Base-by-base conservation (phyloP, 805 yeast genomes). In the Yueomyces sinensis region DNA sequence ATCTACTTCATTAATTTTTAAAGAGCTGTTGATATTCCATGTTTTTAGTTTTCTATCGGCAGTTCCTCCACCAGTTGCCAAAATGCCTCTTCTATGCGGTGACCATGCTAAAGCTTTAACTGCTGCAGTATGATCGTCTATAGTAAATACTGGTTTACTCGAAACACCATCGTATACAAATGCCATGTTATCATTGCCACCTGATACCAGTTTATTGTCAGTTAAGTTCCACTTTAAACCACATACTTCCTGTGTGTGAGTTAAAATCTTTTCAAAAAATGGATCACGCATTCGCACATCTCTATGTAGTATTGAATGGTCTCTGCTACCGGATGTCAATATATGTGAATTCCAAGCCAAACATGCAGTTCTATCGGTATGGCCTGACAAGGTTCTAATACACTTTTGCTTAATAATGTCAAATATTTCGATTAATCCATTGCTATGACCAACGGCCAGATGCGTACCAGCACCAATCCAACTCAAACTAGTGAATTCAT, bases 21-120 rank as follows among this genome's bases (percentile, higher is more conserved):
- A 54, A 1, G 95, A 95, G 6, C 80, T 82, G 31, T 76, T 59
- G 0, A 94, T 80, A 54, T 87, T 91, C 97, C 97, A 91, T 17
- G 86, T 74, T 55, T 87, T 82, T 45, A 91, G 79, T 28, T 77
- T 70, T 37, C 89, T 74, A 57, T 91, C 98, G 1, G 93, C 87
- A 1, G 97, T 86, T 27, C 98, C 98, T 15, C 98, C 98, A 13
- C 98, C 98, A 2, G 91, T 73, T 1, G 97, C 97, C 36, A 91
- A 57, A 3, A 87, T 68, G 1, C 97, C 96, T 36, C 96, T 65
- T 52, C 84, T 95, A 52, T 91, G 97, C 3, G 98, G 97, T 1
- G 94, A 82, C 98, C 98, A 91, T 2, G 94, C 82, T 35, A 91
- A 69, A 0, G 97, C 98, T 58, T 91, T 91, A 3, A 91, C 94